phyloP scores from a whole-genome alignment of 352 stramenopile species.

The Albugo laibachii region DNA sequence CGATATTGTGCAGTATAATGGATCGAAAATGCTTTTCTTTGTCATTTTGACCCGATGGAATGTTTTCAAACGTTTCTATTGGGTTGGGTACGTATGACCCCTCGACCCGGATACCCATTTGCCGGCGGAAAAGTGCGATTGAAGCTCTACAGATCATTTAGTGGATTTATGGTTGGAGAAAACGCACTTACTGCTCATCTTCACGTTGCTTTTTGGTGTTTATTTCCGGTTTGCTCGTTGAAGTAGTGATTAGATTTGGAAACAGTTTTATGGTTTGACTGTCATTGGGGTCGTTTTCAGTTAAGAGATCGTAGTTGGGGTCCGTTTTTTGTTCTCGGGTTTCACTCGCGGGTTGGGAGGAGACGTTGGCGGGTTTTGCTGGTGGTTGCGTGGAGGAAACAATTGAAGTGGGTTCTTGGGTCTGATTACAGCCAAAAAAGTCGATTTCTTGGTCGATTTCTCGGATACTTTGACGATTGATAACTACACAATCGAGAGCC shows the following conservation, averaged over 20 bases:
- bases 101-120: constrained; percentile 64
- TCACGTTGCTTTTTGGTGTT: too few relatives aligned
- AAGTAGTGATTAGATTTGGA: too few relatives aligned
- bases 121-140: constrained; percentile 38
- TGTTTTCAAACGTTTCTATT: constrained; percentile 53
- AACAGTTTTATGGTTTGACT: background rate
- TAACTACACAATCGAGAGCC: too few relatives aligned
- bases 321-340: background rate
- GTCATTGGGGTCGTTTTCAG: background rate
- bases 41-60: constrained; percentile 20
- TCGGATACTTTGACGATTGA: too few relatives aligned
- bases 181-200: too few relatives aligned
- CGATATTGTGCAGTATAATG: constrained; percentile 63
- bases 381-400: too few relatives aligned
- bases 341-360: background rate
- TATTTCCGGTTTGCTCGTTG: too few relatives aligned
- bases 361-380: background rate
- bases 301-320: background rate
- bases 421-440: too few relatives aligned
- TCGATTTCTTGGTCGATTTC: too few relatives aligned
- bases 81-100: constrained; percentile 39
- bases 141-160: too few relatives aligned
- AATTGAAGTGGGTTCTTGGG: too few relatives aligned
- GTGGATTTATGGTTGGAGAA: too few relatives aligned
- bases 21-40: constrained; percentile 26